Evolutionary conservation across 2,329 filamentous ascomycete species (phyloP).

Genomic region (Paracoccidioides lutzii): DNA sequence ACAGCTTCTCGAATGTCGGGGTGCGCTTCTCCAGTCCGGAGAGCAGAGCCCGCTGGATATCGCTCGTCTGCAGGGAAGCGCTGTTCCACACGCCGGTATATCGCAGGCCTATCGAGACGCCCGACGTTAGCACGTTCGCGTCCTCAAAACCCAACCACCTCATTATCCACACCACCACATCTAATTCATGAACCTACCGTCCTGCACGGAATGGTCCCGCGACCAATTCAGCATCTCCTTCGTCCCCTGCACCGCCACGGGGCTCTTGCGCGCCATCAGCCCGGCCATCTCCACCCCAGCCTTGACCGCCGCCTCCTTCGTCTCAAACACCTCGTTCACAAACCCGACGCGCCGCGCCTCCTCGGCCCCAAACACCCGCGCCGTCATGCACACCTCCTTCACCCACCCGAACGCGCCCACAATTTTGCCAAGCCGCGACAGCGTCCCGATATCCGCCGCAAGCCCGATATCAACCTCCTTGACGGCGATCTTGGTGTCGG

Average conservation of each 20-base stretch:
- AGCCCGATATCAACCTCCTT: constrained; percentile 40
- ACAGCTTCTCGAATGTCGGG: constrained; percentile 77
- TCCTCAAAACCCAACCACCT: neutral
- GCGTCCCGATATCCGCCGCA: constrained; percentile 37
- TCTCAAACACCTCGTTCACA: constrained; percentile 28
- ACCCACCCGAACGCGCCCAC: constrained; percentile 35
- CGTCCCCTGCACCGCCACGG: constrained; percentile 73
- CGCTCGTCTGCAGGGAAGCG: constrained; percentile 65
- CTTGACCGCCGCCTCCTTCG: constrained; percentile 49
- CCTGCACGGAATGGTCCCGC: constrained; percentile 61
- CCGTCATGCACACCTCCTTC: constrained; percentile 36
- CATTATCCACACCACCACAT: too few species aligned
- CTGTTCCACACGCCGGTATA: constrained; percentile 86
- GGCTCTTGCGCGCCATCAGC: constrained; percentile 66
- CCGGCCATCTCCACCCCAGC: constrained; percentile 51
- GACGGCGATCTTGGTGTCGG: constrained; percentile 28
- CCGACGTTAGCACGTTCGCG: neutral
- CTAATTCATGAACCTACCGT: constrained; percentile 54
- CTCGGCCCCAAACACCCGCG: constrained; percentile 31
- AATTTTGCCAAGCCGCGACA: constrained; percentile 36
- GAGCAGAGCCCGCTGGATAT: constrained; percentile 61
- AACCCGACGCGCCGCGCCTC: constrained; percentile 34
- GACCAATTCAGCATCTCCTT: constrained; percentile 78
- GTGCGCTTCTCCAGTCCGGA: constrained; percentile 67
- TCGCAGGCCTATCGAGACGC: constrained; percentile 46